Conservation (phyloP, 2,329 filamentous ascomycete species). For the Coccinonectria pachysandricola region DNA sequence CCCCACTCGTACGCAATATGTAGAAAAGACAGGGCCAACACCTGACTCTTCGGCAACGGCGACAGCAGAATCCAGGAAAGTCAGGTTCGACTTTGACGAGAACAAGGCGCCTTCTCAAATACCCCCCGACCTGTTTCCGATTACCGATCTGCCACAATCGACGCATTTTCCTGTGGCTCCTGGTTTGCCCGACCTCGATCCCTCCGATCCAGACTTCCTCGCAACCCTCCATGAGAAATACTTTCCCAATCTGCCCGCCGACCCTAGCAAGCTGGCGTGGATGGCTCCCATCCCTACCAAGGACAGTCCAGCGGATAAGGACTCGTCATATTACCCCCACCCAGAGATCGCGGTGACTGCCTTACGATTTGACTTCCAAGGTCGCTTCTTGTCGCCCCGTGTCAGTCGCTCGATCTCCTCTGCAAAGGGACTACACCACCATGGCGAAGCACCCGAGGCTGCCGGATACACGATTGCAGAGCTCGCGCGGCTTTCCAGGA, state of each 20-base stretch:
- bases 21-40: conserved; percentile 1
- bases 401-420: conserved; percentile 64
- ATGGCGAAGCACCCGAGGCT: conserved; percentile 82
- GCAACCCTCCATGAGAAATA: conserved; percentile 80
- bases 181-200: conserved; percentile 63
- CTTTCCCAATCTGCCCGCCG: conserved; percentile 78
- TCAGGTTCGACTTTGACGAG: conserved; percentile 28
- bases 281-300: conserved; percentile 64
- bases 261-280: conserved; percentile 82
- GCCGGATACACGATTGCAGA: conserved; percentile 91
- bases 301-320: conserved; percentile 52
- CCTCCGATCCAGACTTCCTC: conserved; percentile 73
- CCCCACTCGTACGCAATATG: background rate
- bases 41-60: conserved; percentile 1
- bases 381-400: conserved; percentile 67
- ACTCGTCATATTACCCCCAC: conserved; percentile 73
- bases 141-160: conserved; percentile 28
- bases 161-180: conserved; percentile 54
- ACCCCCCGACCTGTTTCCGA: conserved; percentile 32
- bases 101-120: conserved; percentile 31
- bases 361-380: conserved; percentile 82
- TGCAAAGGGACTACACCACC: conserved; percentile 79
- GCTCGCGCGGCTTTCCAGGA: conserved; percentile 69
- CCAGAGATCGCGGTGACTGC: conserved; percentile 63
- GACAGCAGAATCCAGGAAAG: conserved; percentile 14